These are phyloP conservation scores for Echinosophora koreensis DNA, from an alignment of 306 rosid species.

Conservation along the genomic window DNA sequence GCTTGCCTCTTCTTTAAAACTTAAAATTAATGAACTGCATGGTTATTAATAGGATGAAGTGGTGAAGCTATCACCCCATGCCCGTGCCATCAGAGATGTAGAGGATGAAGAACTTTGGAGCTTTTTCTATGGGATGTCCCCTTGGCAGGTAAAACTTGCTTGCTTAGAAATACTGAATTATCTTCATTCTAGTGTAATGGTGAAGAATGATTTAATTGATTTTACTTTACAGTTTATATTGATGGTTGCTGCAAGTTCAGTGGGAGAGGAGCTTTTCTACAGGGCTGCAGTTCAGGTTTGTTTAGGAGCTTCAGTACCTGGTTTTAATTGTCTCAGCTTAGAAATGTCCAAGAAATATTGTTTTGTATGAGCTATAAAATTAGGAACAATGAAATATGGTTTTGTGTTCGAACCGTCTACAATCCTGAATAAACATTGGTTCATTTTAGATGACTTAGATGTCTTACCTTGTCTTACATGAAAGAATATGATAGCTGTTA, in stretches of 20 bases:
- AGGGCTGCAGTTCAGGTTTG: conserved; percentile 98
- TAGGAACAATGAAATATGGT: conserved; percentile 2
- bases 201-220: conserved; percentile 28
- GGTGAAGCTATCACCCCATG: conserved; percentile 94
- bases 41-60: conserved; percentile 80
- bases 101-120: conserved; percentile 96
- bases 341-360: conserved; percentile 19
- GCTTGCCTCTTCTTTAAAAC: conserved; percentile 2
- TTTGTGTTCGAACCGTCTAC: conserved; percentile 16
- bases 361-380: conserved; percentile 9
- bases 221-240: conserved; percentile 73
- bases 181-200: conserved; percentile 42
- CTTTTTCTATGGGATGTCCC: conserved; percentile 98
- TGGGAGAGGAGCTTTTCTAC: conserved; percentile 98
- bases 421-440: not conserved
- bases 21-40: conserved; percentile 29
- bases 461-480: conserved; percentile 12
- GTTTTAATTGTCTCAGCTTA: conserved; percentile 13
- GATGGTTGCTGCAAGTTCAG: conserved; percentile 96
- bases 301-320: conserved; percentile 35
- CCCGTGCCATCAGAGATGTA: conserved; percentile 97
- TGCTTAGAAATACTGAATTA: conserved; percentile 5
- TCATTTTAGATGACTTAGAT: conserved; percentile 26
- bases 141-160: conserved; percentile 80
- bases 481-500: conserved; percentile 4